Base-by-base conservation (phyloP, 192 early-diverging fungal genomes). In the Helicostylum pulchrum region DNA sequence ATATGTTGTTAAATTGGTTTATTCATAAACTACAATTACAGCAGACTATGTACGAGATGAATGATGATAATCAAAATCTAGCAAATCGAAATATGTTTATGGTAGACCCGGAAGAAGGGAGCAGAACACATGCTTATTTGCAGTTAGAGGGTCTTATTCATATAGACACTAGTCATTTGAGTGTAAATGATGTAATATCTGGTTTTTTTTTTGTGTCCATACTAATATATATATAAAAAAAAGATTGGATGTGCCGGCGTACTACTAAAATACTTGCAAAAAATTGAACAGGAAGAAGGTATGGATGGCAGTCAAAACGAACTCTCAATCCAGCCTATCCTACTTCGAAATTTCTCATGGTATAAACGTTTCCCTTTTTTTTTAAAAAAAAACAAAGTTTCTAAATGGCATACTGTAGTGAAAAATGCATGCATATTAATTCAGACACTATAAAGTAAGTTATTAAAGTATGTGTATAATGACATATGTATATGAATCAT, bases 381-480 rank as follows among this genome's bases (percentile, higher is more conserved):
- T 39, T 15, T 11, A 3, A 47, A 7, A 52, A 10, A 14, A 26
- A 34, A 15, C n/a, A 12, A 17, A 43, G 8, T 26, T 26, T 26
- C 14, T 42, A 46, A 15, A 17, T 5, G 5, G 6, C 46, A 17
- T 30, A 4, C 46, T 42, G 36, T 68, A 83, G 82, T n/a, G 68
- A 73, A 9, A 58, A 62, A 1, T 71, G 77, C 53, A 68, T 91
- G 76, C 82, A 84, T 11, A 63, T 90, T 14, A 88, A 82, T 64
- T 59, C 71, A 30, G 85, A 88, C 46, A 66, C 84, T 2, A 42
- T 88, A 7, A 74, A 78, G 88, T 89, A 75, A 53, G 71, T 10
- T 17, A 23, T 9, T 2, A 26, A 26, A 26, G 2, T 32, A 20
- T 55, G 10, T 2, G 34, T 26, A 36, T 26, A 43, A 49, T 0